These are phyloP conservation scores for Magnolia sinica DNA, from an alignment of 164 flowering plant species.

Conservation along the genomic window DNA sequence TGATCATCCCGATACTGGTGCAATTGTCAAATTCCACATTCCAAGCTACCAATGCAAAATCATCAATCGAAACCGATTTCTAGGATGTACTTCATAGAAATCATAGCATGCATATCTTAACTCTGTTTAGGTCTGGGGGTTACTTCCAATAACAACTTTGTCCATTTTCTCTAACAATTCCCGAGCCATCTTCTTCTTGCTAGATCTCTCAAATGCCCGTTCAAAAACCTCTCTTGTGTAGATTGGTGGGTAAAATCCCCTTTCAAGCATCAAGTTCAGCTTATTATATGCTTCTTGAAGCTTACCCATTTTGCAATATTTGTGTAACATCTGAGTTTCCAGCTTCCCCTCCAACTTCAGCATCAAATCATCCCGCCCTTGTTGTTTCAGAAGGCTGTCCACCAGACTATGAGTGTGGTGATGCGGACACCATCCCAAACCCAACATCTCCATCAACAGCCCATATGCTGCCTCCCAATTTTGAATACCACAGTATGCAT, in stretches of 20 bases:
- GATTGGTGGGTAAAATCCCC: slow-evolving; percentile 22
- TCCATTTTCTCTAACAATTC: slow-evolving; percentile 33
- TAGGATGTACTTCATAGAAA: no score
- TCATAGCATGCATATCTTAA: neutral
- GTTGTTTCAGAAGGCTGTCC: slow-evolving; percentile 30
- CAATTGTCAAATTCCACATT: no score
- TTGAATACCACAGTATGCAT: slow-evolving; percentile 19
- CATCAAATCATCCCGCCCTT: slow-evolving; percentile 27
- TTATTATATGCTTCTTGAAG: slow-evolving; percentile 39
- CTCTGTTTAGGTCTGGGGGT: neutral
- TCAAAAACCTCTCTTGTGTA: slow-evolving; percentile 30
- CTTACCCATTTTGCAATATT: slow-evolving; percentile 34
- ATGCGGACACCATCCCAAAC: slow-evolving; percentile 38
- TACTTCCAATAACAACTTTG: neutral
- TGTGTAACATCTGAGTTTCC: slow-evolving; percentile 34
- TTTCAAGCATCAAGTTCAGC: slow-evolving; percentile 33
- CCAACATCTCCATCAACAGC: slow-evolving; percentile 39
- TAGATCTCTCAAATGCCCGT: slow-evolving; percentile 26
- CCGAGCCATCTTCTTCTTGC: slow-evolving; percentile 30
- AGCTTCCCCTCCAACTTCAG: slow-evolving; percentile 33
- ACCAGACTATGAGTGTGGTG: slow-evolving; percentile 24
- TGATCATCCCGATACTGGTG: no score
- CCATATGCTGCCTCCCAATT: slow-evolving; percentile 39
- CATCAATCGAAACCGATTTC: no score
- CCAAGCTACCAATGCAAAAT: no score